Evolutionary conservation across 768 basidiomycete genomes (phyloP), one percentile per base, ranked within the genome.

Genomic region (Boletus coccyginus): DNA sequence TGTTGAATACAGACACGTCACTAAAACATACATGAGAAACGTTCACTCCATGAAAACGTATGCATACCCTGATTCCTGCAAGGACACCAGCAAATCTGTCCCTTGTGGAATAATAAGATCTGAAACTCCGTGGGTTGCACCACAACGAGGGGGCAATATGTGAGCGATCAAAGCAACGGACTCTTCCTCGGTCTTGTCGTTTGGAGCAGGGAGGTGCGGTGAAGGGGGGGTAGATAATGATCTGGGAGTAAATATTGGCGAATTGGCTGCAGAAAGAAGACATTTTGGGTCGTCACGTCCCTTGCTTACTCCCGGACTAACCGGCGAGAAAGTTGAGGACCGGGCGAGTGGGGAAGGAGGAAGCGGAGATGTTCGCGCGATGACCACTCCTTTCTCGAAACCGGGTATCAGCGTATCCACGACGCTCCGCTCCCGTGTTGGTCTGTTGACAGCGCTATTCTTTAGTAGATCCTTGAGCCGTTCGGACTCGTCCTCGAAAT

Each of bases 401-500:
- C 56, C 65, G 1, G 69, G 66, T 10, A 70, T 35, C 3, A 73
- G 36, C 32, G 70, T 52, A 17, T 79, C 79, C 19, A 63, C 64
- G 31, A 72, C 57, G 31, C 66, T 33, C 16, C 71, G 61, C 32
- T 70, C 70, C 47, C 66, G 68, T 10, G 46, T 2, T 14, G 55
- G 54, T 59, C 64, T 73, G 31, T 71, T 83, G 17, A 71, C 75
- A 35, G 73, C 72, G 53, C 69, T 79, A 11, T 81, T 83, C 62
- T 84, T 86, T 33, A 93, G 69, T 65, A 93, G 76, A 36, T 84
- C 86, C 66, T 88, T 90, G 58, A 93, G 75, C 61, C 84, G 86
- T 52, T 85, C 86, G 2, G 86, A 78, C 65, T 93, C 91, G 43
- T 91, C 88, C 3, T 92, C 91, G 54, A 85, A 90, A 65, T 93